Evolutionary conservation across 441 rosid genomes (phyloP), one percentile per base, ranked within the genome.

Genomic region (Euphorbia schlechtendalii): DNA sequence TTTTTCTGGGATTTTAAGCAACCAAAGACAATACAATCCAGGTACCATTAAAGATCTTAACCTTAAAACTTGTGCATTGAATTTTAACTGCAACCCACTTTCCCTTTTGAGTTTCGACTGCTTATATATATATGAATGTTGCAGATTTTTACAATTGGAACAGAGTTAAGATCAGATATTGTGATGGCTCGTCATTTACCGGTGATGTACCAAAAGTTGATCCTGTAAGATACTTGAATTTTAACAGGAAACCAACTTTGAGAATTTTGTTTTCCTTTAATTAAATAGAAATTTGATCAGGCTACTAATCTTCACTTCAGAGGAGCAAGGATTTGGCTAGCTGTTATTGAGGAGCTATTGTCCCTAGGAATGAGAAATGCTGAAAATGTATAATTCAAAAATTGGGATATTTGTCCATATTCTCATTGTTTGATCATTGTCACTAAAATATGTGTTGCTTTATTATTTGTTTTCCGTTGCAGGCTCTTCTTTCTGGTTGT

Each of bases 401-500:
- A 36, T 10, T 53, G 8, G 20, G 32, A 43, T 9, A 24, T 65
- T 45, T 54, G 24, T 48, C 45, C 21, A 2, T 9, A 4, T 10
- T 24, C 41, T 8, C 4, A 49, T n/a, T 15, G 2, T 32, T 56
- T 43, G 36, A 32, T 32, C 7, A 3, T 51, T 38, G 6, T 22
- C 4, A n/a, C 5, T 56, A 32, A 12, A n/a, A 10, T 64, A 14
- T 25, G 34, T 56, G 12, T 56, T 46, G 49, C 36, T 24, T 57
- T 63, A 15, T 22, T 21, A 13, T 30, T 48, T 41, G 8, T 65
- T 22, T n/a, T n/a, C n/a, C n/a, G 1, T 21, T 54, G 10, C 74
- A 93, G 98, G 98, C 97, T 77, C 75, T 93, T 74, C 81, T 93
- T 55, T 90, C 98, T n/a, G n/a, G n/a, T n/a, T n/a, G n/a, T n/a